Conservation (phyloP, 73 alveolate genomes). For the Urostyla sp. region DNA sequence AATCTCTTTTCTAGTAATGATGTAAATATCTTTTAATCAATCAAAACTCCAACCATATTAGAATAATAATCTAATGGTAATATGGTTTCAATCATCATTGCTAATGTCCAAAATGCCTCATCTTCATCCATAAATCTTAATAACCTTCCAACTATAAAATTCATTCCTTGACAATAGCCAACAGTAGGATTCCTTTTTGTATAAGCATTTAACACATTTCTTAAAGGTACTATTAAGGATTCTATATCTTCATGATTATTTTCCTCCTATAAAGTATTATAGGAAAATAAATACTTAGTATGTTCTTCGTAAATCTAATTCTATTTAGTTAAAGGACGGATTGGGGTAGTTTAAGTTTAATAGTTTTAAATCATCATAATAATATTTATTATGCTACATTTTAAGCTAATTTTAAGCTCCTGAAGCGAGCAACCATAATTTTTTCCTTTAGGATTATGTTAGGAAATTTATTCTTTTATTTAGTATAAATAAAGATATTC, state of each 20-base stretch:
- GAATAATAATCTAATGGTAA: conserved; percentile 88
- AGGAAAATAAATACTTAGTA: conserved; percentile 79
- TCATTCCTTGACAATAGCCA: conserved; percentile 94
- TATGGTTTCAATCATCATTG: conserved; percentile 82
- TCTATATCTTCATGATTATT: conserved; percentile 42
- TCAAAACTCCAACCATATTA: conserved; percentile 87
- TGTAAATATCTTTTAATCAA: conserved; percentile 83
- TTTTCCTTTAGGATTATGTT: too few species aligned
- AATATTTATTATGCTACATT: neutral
- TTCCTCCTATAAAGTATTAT: too few species aligned
- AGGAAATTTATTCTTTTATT: too few species aligned
- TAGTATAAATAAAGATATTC: too few species aligned
- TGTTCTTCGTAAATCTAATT: conserved; percentile 88
- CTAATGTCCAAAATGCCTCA: conserved; percentile 92
- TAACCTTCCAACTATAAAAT: conserved; percentile 87
- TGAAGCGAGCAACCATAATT: conserved; percentile 33
- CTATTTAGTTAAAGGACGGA: conserved; percentile 73
- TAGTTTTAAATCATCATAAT: conserved; percentile 4
- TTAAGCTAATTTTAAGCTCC: conserved; percentile 28
- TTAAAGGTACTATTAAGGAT: conserved; percentile 58
- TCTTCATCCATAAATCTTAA: conserved; percentile 76
- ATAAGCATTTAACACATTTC: conserved; percentile 80
- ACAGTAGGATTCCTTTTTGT: conserved; percentile 88
- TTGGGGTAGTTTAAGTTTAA: conserved; percentile 53
- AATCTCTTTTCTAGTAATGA: conserved; percentile 68